Base-by-base conservation (phyloP, 352 stramenopile species). In the Blastocystis sp. region DNA sequence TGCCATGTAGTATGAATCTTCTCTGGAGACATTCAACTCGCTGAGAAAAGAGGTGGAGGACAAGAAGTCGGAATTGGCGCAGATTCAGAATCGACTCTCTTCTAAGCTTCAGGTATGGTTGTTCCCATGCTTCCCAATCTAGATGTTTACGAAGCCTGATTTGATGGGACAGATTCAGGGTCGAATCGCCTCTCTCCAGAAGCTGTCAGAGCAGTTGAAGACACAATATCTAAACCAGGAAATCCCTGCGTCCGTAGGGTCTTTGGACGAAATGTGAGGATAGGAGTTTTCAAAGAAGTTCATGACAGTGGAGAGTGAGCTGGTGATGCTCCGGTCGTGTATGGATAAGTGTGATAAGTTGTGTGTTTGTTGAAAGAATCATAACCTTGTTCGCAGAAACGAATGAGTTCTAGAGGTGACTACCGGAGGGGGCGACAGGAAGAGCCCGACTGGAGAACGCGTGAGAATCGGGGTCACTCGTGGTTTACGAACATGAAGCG, bases 401-500 rank as follows among this genome's bases (percentile, higher is more conserved):
- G 1, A 44, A 76, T 76, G 64, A 48, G 34, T 57, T 54, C 36
- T 3, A 44, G 21, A 29, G 24, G 14, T 18, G 42, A 32, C 7
- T 57, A 57, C 4, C 8, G 64, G 38, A 57, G 64, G 48, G 53
- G 14, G 7, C 51, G 53, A 36, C 64, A 29, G 29, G 64, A 76
- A n/a, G 64, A 76, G 38, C 64, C 64, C 11, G 64, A 76, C 53
- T 76, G 64, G 64, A 48, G 64, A 76, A 76, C 64, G n/a, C 64
- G 64, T 32, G 64, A 76, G 64, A 76, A 76, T 76, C 64, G 64
- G 18, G 64, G 64, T 38, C 64, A 76, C 36, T 38, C 64, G 11
- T 76, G 64, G 64, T 76, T 76, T 36, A 76, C 64, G 38, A 76
- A 76, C 34, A 76, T 76, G 64, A 76, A 76, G 48, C 36, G 64